Conservation (phyloP, 75 land plant species). For the Sequoia sempervirens region DNA sequence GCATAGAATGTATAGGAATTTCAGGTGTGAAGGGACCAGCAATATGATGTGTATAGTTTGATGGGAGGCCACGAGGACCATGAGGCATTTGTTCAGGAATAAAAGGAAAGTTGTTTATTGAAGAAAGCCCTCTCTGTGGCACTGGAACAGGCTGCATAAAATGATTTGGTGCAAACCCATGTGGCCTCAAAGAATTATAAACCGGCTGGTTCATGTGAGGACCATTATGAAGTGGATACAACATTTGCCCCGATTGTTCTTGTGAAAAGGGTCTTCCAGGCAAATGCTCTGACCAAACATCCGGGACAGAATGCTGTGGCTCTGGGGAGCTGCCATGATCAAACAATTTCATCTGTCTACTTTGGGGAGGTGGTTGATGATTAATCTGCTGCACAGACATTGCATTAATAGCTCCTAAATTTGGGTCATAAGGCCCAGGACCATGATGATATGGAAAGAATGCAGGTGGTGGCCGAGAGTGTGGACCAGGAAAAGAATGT, state of each 20-base stretch:
- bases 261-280: conserved; percentile 7
- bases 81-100: conserved; percentile 6
- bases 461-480: conserved; percentile 3
- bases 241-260: conserved; percentile 9
- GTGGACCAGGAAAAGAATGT: conserved; percentile 7
- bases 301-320: background rate
- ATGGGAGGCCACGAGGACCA: background rate
- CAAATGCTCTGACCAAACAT: conserved; percentile 2
- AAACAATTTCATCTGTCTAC: conserved; percentile 3
- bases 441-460: conserved; percentile 7
- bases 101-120: background rate
- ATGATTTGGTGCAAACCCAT: conserved; percentile 11
- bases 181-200: conserved; percentile 6
- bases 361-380: conserved; percentile 3
- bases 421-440: background rate
- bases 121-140: conserved; percentile 8
- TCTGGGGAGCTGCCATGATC: conserved; percentile 8
- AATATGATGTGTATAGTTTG: conserved; percentile 3
- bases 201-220: background rate
- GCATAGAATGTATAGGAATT: conserved; percentile 4
- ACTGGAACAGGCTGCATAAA: conserved; percentile 8
- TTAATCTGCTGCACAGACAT: conserved; percentile 3
- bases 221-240: conserved; percentile 4
- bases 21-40: conserved; percentile 1
- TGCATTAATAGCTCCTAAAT: conserved; percentile 4